Conservation (phyloP, 2,329 filamentous ascomycete species). For the Samsoniella hepiali region DNA sequence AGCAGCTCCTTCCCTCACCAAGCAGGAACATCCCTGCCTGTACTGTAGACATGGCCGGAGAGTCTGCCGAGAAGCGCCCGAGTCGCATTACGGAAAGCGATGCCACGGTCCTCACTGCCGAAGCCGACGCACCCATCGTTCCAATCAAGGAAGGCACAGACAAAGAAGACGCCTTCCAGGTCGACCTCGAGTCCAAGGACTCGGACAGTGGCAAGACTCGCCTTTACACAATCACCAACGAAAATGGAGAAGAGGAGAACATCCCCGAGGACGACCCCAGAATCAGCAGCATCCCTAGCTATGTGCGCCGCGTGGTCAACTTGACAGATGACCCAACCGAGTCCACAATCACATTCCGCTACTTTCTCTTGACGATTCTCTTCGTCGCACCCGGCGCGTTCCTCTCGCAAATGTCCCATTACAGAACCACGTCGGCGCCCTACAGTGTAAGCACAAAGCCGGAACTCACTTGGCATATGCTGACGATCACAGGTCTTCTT, state of each 20-base stretch:
- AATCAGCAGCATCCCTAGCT: slow-evolving; percentile 50
- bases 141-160: not conserved
- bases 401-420: slow-evolving; percentile 53
- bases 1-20: not conserved
- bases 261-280: slow-evolving; percentile 47
- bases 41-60: not conserved
- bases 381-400: slow-evolving; percentile 58
- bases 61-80: not conserved
- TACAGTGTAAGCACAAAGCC: slow-evolving; percentile 44
- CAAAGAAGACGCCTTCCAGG: slow-evolving; percentile 1
- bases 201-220: not conserved
- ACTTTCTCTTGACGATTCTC: slow-evolving; percentile 52
- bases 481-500: slow-evolving; percentile 42
- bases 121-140: slow-evolving; percentile 6
- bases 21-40: not conserved
- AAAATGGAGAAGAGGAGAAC: slow-evolving; percentile 24
- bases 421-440: slow-evolving; percentile 53
- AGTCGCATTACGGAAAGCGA: slow-evolving; percentile 11
- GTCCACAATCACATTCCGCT: slow-evolving; percentile 58
- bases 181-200: slow-evolving; percentile 17
- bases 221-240: slow-evolving; percentile 12
- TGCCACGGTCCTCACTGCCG: slow-evolving; percentile 5
- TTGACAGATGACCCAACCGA: slow-evolving; percentile 54
- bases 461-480: not conserved
- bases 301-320: slow-evolving; percentile 55